Conservation (phyloP, 768 basidiomycete species). For the Lactarius deliciosus region DNA sequence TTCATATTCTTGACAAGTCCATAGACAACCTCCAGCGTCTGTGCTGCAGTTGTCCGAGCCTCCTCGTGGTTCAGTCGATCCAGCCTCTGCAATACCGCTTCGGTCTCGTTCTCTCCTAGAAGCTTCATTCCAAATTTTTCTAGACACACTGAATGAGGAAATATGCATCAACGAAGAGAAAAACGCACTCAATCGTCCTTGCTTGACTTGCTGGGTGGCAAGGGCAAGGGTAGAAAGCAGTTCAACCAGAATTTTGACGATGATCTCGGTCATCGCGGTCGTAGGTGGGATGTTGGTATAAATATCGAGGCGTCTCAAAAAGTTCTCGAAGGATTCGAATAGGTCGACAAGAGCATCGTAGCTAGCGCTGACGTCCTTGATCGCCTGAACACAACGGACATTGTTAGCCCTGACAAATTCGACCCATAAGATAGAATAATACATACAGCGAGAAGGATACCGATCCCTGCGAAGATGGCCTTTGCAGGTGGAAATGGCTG, state of each 20-base stretch:
- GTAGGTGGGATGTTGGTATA: not conserved
- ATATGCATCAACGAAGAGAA: not conserved
- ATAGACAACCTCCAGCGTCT: constrained; percentile 1
- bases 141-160: not conserved
- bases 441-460: no score
- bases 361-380: no score
- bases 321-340: no score
- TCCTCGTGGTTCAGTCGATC: not conserved
- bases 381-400: no score
- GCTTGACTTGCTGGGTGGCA: not conserved
- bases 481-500: no score
- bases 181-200: not conserved
- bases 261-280: not conserved
- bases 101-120: not conserved
- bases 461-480: no score
- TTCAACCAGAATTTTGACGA: not conserved
- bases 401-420: no score
- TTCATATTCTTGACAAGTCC: constrained; percentile 5
- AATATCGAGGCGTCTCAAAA: no score
- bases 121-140: not conserved
- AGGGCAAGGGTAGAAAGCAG: not conserved
- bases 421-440: no score
- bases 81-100: not conserved
- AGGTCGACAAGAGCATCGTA: no score
- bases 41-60: not conserved